Percentiles rank a stretch among this genome's conserved stretches.
Evolutionary conservation across 768 basidiomycete species (phyloP).

Genomic region (Calocybe indica): DNA sequence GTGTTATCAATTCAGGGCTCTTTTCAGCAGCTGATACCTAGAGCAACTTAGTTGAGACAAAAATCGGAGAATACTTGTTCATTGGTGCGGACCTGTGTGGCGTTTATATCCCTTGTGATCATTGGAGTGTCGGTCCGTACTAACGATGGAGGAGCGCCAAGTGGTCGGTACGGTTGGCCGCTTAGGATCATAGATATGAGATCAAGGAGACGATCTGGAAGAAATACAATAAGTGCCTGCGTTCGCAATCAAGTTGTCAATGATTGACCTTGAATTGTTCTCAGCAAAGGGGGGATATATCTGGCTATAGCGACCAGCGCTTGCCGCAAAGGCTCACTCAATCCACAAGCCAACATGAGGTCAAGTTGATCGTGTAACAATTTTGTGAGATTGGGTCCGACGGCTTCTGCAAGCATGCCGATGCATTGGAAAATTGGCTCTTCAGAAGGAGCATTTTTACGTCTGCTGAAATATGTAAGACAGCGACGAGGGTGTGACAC

Average conservation of each 20-base stretch:
- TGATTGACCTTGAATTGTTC: conserved; percentile 79
- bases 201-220: conserved; percentile 82
- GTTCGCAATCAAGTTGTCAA: background rate
- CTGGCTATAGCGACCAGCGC: conserved; percentile 81
- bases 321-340: conserved; percentile 83
- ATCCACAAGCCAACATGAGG: conserved; percentile 90
- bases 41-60: conserved; percentile 3
- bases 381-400: conserved; percentile 94
- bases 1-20: conserved; percentile 61
- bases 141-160: conserved; percentile 74
- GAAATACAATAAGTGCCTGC: background rate
- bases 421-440: conserved; percentile 97
- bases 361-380: conserved; percentile 95
- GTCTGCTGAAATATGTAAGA: conserved; percentile 28
- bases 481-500: background rate
- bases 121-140: conserved; percentile 45
- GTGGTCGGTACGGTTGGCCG: conserved; percentile 80
- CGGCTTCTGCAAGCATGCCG: conserved; percentile 91
- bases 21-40: conserved; percentile 50
- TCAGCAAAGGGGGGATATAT: conserved; percentile 84
- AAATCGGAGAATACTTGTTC: background rate
- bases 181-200: conserved; percentile 74
- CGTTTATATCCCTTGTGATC: conserved; percentile 44
- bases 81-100: conserved; percentile 35
- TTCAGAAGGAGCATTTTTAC: conserved; percentile 89